A percentile compares a stretch with the other conserved stretches of the same genome.
phyloP scores from a whole-genome alignment of 768 basidiomycete species.

The Mycena galopus region DNA sequence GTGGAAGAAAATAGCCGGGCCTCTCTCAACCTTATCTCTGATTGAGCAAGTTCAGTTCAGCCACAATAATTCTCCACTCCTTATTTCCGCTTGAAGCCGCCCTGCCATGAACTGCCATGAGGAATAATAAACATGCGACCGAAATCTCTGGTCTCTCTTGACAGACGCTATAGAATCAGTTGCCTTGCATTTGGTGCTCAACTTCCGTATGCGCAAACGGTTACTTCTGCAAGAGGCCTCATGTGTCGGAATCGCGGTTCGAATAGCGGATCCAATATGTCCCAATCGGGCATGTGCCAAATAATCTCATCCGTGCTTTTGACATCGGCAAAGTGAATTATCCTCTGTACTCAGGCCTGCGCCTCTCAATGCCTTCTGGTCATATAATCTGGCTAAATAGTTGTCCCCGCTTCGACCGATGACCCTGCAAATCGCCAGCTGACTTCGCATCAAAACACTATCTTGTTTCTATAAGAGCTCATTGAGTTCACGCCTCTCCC shows the following conservation, averaged over 20 bases:
- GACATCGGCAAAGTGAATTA: not conserved
- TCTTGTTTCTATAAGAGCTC: constrained; percentile 31
- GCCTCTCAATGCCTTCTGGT: not conserved
- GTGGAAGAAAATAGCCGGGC: no score
- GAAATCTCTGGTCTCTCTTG: no score
- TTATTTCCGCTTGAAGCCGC: no score
- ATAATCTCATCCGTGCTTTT: not conserved
- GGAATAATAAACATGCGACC: no score
- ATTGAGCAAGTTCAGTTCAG: not conserved
- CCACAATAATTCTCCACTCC: not conserved
- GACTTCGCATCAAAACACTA: constrained; percentile 34
- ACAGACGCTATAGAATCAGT: no score
- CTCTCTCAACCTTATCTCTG: not conserved
- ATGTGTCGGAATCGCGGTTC: no score
- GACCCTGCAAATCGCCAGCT: constrained; percentile 26
- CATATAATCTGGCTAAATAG: constrained; percentile 30
- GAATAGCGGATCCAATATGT: no score
- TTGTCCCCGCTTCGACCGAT: constrained; percentile 25
- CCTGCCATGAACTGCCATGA: no score
- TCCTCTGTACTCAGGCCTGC: not conserved
- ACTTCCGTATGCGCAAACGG: no score
- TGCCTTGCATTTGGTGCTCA: no score
- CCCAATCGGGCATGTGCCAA: no score
- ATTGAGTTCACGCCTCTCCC: not conserved
- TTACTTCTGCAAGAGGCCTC: no score